Evolutionary conservation across 202 grass and related monocot species (phyloP).

Genomic region (Panicum hallii): DNA sequence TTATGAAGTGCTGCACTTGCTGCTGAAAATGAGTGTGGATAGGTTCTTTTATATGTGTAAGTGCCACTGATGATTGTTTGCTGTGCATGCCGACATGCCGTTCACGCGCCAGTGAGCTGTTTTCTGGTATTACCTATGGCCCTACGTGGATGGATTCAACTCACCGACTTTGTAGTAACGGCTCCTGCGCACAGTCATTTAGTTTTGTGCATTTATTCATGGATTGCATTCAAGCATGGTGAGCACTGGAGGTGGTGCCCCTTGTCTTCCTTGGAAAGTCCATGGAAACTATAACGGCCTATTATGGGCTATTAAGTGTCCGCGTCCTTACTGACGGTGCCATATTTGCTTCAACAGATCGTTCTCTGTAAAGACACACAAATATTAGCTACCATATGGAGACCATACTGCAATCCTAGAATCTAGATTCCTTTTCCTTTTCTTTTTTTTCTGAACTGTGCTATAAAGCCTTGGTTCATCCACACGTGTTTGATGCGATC

Average conservation of each 20-base stretch:
- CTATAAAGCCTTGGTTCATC: slow-evolving; percentile 5
- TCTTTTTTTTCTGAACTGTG: not conserved
- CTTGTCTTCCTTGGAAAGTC: not conserved
- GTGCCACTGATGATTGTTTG: not conserved
- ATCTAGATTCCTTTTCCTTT: not conserved
- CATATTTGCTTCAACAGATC: not conserved
- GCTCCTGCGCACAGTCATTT: not conserved
- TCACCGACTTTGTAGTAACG: not conserved
- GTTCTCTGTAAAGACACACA: not conserved
- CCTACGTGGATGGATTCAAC: not conserved
- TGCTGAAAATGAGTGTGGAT: not conserved
- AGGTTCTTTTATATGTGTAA: not conserved
- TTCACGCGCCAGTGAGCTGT: not conserved
- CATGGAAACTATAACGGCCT: not conserved
- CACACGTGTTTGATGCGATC: not conserved
- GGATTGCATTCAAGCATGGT: not conserved
- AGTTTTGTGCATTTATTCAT: not conserved
- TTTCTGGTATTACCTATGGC: not conserved
- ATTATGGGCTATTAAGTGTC: slow-evolving; percentile 2
- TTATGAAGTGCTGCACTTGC: not conserved
- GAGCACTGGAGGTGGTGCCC: not conserved
- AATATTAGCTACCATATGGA: slow-evolving; percentile 2
- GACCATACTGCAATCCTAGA: not conserved
- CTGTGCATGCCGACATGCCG: not conserved
- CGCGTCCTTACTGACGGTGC: not conserved